phyloP scores from a whole-genome alignment of 768 basidiomycete genomes.

The Crucibulum laeve region DNA sequence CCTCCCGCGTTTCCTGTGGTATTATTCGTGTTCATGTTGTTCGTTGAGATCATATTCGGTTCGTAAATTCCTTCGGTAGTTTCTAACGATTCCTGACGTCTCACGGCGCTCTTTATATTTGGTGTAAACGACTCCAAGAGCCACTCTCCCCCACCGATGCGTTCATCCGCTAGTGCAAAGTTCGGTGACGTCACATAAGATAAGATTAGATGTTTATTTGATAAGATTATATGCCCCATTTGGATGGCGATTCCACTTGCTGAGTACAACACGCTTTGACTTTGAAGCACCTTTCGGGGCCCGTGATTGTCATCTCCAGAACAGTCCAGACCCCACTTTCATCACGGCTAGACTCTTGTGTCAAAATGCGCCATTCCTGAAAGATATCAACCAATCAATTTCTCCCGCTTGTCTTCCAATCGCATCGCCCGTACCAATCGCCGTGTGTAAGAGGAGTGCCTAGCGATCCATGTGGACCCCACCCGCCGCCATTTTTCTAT shows the following conservation, averaged over 20 bases:
- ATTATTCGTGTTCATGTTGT: not conserved
- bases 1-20: not conserved
- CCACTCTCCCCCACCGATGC: not conserved
- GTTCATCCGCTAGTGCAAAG: not conserved
- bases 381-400: not conserved
- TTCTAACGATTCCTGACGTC: not conserved
- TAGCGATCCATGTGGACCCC: not conserved
- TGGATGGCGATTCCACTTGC: not conserved
- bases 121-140: not conserved
- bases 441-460: not conserved
- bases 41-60: too few relatives aligned
- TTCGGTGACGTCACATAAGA: not conserved
- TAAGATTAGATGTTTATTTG: not conserved
- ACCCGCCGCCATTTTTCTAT: not conserved
- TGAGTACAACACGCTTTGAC: not conserved
- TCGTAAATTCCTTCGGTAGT: too few relatives aligned
- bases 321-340: not conserved
- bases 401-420: conserved; percentile 5
- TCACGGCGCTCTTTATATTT: not conserved
- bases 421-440: not conserved
- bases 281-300: not conserved
- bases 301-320: not conserved
- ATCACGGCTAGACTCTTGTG: not conserved
- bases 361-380: not conserved
- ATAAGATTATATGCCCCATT: not conserved